Base-by-base conservation (phyloP, 163 green algal species). In the Scenedesmus sp. region DNA sequence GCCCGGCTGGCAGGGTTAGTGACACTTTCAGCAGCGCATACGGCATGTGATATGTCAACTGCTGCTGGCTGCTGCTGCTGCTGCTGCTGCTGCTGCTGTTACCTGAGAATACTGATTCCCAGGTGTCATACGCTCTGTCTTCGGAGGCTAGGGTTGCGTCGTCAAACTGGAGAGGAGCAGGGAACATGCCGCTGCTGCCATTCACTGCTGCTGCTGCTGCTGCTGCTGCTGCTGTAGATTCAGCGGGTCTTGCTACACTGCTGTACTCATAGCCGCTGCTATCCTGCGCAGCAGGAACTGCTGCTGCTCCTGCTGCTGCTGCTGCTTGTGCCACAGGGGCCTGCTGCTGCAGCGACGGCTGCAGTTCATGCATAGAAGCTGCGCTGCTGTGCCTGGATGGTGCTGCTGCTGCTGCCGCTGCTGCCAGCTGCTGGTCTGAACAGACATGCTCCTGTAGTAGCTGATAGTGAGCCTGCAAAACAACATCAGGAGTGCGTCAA, bases 11-110 rank as follows among this genome's bases (percentile, higher is more conserved):
- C 30, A 92, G 61, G 0, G 24, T 80, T 6, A 73, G 6, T 15
- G 56, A 88, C n/a, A 92, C 82, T 59, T 92, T 92, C 46, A 92
- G 68, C 49, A 89, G 68, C 24, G 89, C 89, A 43, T 92, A 92
- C 4, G 89, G 89, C 83, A 92, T 35, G 68, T 16, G 37, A 22
- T 85, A 92, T 6, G 42, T n/a, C 22, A 83, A 46, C 73, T 72
- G 49, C 51, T 4, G 81, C 81, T 59, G 44, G 46, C 40, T 76
- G 46, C 51, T 35, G 49, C 44, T 68, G 24, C 51, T 87, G 49
- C 83, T 78, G 42, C 43, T 86, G 37, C 43, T 86, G 51, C 51
- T 56, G 85, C 44, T 53, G 46, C 40, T 37, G 26, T 20, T 24
- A 35, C 26, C 37, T n/a, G 37, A n/a, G 35, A 82, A 91, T 20